Evolutionary conservation across 2,329 filamentous ascomycete genomes (phyloP).

Genomic region (Xylariales sp.): DNA sequence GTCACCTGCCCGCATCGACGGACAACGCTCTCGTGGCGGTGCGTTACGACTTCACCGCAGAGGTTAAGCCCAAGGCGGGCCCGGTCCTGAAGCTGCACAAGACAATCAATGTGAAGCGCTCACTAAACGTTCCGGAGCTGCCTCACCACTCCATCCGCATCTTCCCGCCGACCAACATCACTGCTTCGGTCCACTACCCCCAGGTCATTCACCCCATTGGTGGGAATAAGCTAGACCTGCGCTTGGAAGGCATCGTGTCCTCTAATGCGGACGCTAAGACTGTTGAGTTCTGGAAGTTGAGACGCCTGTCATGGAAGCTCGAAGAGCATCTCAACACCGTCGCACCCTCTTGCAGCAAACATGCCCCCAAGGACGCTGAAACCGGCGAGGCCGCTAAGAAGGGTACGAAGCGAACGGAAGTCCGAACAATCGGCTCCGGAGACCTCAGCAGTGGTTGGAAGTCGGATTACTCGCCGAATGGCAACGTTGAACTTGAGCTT

Average conservation of each 20-base stretch:
- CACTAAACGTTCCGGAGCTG: conserved; percentile 66
- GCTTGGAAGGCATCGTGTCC: conserved; percentile 80
- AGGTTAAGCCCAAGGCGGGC: conserved; percentile 56
- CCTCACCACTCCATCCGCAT: conserved; percentile 90
- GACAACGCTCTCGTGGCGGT: conserved; percentile 70
- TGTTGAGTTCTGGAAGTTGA: conserved; percentile 77
- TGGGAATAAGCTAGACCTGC: conserved; percentile 73
- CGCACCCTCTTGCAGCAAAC: conserved; percentile 75
- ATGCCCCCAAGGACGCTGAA: conserved; percentile 48
- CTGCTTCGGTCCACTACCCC: conserved; percentile 76
- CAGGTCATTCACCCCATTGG: conserved; percentile 83
- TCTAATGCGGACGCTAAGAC: conserved; percentile 65
- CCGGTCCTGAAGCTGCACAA: conserved; percentile 58
- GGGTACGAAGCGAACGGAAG: conserved; percentile 69
- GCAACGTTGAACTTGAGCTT: conserved; percentile 73
- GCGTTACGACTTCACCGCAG: conserved; percentile 73
- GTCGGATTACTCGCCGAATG: conserved; percentile 54
- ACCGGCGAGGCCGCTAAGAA: conserved; percentile 50
- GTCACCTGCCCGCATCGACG: conserved; percentile 79
- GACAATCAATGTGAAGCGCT: conserved; percentile 71
- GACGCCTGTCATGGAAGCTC: conserved; percentile 88
- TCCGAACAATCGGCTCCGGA: conserved; percentile 72
- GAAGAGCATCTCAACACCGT: conserved; percentile 81
- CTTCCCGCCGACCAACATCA: conserved; percentile 94
- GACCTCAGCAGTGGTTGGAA: conserved; percentile 91